A percentile compares a stretch with the other conserved stretches of the same genome.
phyloP scores from a whole-genome alignment of 129 eudicot species.

The Chrysanthemum makinoi region DNA sequence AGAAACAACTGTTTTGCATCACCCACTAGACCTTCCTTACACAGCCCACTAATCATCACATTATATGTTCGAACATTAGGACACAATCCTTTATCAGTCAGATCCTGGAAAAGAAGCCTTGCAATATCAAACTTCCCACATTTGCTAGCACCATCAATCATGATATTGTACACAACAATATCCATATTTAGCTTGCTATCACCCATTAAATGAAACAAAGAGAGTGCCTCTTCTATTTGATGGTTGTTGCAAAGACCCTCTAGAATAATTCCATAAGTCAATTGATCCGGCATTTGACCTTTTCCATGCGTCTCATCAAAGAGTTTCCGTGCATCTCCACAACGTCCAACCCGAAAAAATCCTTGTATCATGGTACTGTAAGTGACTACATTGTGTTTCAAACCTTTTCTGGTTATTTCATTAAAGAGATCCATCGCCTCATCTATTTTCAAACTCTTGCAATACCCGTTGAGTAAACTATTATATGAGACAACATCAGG shows the following conservation, averaged over 20 bases:
- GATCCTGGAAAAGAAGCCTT: no score
- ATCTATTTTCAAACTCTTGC: constrained; percentile 7
- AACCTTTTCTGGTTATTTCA: not conserved
- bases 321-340: constrained; percentile 10
- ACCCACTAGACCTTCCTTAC: not conserved
- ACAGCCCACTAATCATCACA: no score
- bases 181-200: not conserved
- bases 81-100: not conserved
- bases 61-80: no score
- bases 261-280: constrained; percentile 8
- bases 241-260: constrained; percentile 20
- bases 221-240: constrained; percentile 7
- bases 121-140: no score
- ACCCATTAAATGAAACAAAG: constrained; percentile 15
- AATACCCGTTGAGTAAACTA: constrained; percentile 12
- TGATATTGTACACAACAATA: no score
- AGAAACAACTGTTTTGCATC: not conserved
- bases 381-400: not conserved
- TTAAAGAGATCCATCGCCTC: constrained; percentile 1
- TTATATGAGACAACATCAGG: not conserved
- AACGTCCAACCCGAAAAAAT: not conserved
- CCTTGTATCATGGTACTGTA: not conserved
- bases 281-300: constrained; percentile 5
- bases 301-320: constrained; percentile 12
- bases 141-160: no score